Base-by-base conservation (phyloP, 768 basidiomycete genomes). In the Coprinopsis cinerea region DNA sequence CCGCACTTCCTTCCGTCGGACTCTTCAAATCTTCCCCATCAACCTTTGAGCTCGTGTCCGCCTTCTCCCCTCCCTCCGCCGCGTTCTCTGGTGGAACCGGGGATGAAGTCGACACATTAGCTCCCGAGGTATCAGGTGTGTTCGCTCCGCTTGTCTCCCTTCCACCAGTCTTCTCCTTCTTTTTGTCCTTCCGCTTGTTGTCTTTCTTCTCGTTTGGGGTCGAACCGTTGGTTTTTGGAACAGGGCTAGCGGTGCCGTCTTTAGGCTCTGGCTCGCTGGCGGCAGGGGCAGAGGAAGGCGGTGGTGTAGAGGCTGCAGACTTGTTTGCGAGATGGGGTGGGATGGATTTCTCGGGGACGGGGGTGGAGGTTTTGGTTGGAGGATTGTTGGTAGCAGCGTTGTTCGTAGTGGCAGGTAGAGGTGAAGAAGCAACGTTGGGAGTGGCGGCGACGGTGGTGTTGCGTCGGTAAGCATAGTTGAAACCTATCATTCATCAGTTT, bases 401-500 rank as follows among this genome's bases (percentile, higher is more conserved):
- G 54, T 63, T 64, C 64, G 61, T 1, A 63, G 35, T 52, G 66
- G 34, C n/a, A 3, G 71, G 81, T 17, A 84, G 70, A 3, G 76
- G 66, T 13, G 80, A 75, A 1, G 74, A 72, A 4, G 74, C 64
- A 4, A 83, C 78, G 58, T 70, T 79, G 3, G 85, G 82, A 0
- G 83, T 86, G 17, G 78, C 74, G 1, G 70, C 70, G 9, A 73
- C 67, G 18, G 82, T 79, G 26, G 83, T 78, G 3, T 82, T 82
- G 48, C 87, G 83, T 52, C 93, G 84, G 65, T 95, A 95, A 1
- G 90, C 90, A 57, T 92, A 99, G 70, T 98, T 96, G 75, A 98
- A 94, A 27, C 94, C 92, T 93, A 44, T 28, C 42, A 53, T 30
- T 22, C 46, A 51, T 30, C 48, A 32, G 18, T 37, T 24, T 35